Percentiles rank a stretch among this genome's conserved stretches.
phyloP scores from a whole-genome alignment of 495 filamentous ascomycete genomes.

The Neurospora sp. region DNA sequence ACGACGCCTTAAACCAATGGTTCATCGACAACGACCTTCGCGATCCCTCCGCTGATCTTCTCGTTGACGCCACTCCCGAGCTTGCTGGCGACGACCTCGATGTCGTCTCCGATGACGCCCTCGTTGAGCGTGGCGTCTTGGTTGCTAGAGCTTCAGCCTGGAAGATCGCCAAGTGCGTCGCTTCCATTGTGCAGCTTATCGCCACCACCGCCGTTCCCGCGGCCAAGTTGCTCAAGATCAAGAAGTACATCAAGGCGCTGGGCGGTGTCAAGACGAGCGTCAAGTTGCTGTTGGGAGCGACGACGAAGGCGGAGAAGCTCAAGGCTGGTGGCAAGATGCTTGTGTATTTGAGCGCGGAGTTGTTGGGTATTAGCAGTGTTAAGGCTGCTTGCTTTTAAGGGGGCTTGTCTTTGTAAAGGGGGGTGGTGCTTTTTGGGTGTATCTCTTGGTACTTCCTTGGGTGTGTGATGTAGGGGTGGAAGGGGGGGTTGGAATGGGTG shows the following conservation, averaged over 20 bases:
- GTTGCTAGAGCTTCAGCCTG: not conserved
- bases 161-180: conserved; percentile 11
- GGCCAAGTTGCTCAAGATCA: conserved; percentile 6
- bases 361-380: conserved; percentile 8
- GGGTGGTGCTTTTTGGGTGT: no score
- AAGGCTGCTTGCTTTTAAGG: conserved; percentile 12
- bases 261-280: conserved; percentile 12
- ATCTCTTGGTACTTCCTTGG: no score
- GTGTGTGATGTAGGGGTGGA: no score
- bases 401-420: no score
- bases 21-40: conserved; percentile 8
- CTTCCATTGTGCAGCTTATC: conserved; percentile 8
- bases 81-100: not conserved
- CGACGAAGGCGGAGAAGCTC: conserved; percentile 8
- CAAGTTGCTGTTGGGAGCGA: conserved; percentile 11
- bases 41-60: not conserved
- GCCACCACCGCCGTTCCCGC: conserved; percentile 10
- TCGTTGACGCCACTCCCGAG: not conserved
- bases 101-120: not conserved
- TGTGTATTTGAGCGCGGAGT: conserved; percentile 4
- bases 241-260: conserved; percentile 16
- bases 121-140: conserved; percentile 2
- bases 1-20: conserved; percentile 10
- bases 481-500: no score
- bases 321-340: conserved; percentile 10